A percentile compares a stretch with the other conserved stretches of the same genome.
Evolutionary conservation across 2,329 filamentous ascomycete species (phyloP).

Genomic region (Trichoderma koningii): DNA sequence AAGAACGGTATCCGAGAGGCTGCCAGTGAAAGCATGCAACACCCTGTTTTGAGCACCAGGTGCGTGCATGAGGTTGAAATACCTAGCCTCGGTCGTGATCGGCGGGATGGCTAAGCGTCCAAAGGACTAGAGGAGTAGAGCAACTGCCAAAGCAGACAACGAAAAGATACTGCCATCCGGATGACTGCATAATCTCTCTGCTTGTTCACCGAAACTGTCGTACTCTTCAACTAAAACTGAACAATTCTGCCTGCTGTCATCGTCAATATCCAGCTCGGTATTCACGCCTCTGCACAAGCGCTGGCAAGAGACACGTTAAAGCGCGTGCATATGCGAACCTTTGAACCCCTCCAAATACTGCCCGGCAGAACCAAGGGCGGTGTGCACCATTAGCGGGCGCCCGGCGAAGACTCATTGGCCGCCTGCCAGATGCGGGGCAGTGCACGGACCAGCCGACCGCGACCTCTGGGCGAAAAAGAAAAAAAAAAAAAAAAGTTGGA

Average conservation of each 20-base stretch:
- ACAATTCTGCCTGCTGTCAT: no score
- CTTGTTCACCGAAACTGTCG: no score
- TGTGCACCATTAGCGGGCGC: background rate
- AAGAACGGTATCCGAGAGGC: no score
- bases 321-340: background rate
- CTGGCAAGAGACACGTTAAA: background rate
- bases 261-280: no score
- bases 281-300: no score
- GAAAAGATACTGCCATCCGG: no score
- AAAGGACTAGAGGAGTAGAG: background rate
- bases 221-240: no score
- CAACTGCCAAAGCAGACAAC: no score
- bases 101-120: background rate
- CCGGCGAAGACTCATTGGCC: background rate
- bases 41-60: rapidly evolving
- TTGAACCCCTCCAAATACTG: background rate
- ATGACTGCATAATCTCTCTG: no score
- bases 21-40: background rate
- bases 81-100: background rate
- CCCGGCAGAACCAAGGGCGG: slow-evolving; percentile 1
- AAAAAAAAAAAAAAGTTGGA: slow-evolving; percentile 9
- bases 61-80: background rate
- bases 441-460: background rate
- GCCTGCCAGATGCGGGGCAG: slow-evolving; percentile 10
- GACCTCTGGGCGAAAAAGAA: background rate